Evolutionary conservation across 495 filamentous ascomycete genomes (phyloP).

Genomic region (Cenococcum geophilum): DNA sequence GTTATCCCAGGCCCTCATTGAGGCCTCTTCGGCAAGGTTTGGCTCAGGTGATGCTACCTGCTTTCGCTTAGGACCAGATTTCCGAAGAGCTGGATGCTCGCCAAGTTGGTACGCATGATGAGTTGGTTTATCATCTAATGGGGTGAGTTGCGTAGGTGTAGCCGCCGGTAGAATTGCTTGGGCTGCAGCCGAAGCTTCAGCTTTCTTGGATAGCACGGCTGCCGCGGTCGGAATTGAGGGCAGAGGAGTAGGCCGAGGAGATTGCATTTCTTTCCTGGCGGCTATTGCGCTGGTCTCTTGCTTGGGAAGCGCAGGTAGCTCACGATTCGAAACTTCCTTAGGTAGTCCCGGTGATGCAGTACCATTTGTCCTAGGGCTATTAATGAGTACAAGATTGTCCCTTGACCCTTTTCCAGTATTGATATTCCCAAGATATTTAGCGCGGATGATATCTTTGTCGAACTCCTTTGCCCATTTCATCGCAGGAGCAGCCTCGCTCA

Average conservation of each 20-base stretch:
- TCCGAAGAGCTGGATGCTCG: conserved; percentile 37
- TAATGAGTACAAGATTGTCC: conserved; percentile 22
- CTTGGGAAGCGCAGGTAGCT: conserved; percentile 32
- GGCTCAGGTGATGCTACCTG: conserved; percentile 6
- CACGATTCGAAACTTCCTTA: conserved; percentile 22
- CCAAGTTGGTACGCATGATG: conserved; percentile 21
- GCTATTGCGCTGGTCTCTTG: conserved; percentile 9
- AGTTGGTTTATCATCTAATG: conserved; percentile 31
- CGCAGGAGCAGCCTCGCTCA: conserved; percentile 82
- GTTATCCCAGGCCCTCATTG: conserved; percentile 4
- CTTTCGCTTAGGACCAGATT: conserved; percentile 21
- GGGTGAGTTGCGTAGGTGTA: conserved; percentile 1
- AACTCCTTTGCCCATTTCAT: conserved; percentile 94
- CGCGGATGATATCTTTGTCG: conserved; percentile 71
- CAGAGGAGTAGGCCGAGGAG: conserved; percentile 21
- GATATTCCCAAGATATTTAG: conserved; percentile 68
- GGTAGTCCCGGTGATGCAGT: conserved; percentile 10
- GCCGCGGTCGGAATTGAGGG: conserved; percentile 14
- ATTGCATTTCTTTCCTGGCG: conserved; percentile 5
- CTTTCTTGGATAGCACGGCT: conserved; percentile 1
- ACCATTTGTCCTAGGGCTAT: conserved; percentile 19
- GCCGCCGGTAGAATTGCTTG: conserved; percentile 13
- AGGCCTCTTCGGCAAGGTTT: conserved; percentile 1
- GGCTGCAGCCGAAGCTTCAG: conserved; percentile 21
- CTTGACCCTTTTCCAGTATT: conserved; percentile 56